Evolutionary conservation across 2,329 filamentous ascomycete species (phyloP).

Genomic region (Monilinia aucupariae): DNA sequence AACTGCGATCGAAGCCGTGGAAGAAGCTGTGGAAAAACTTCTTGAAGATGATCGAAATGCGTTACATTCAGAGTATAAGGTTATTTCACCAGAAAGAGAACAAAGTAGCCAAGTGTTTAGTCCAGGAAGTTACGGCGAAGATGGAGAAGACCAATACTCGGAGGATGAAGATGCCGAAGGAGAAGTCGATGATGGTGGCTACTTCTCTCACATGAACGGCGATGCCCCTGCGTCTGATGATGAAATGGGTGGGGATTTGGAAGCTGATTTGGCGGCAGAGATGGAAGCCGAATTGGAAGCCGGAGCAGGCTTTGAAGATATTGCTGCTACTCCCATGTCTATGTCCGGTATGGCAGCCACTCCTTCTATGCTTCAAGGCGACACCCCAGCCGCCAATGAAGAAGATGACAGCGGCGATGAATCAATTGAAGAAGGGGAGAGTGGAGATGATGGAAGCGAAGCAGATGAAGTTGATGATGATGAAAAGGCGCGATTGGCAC

Average conservation of each 20-base stretch:
- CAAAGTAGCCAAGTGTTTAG: slow-evolving; percentile 28
- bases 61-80: slow-evolving; percentile 39
- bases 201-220: slow-evolving; percentile 30
- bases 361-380: slow-evolving; percentile 28
- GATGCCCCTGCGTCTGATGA: slow-evolving; percentile 30
- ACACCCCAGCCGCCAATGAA: slow-evolving; percentile 23
- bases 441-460: slow-evolving; percentile 41
- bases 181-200: slow-evolving; percentile 38
- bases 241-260: slow-evolving; percentile 37
- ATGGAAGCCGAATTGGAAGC: slow-evolving; percentile 32
- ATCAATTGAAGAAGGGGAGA: slow-evolving; percentile 42
- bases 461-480: slow-evolving; percentile 47
- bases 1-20: slow-evolving; percentile 51
- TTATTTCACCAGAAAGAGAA: slow-evolving; percentile 37
- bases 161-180: slow-evolving; percentile 37
- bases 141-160: slow-evolving; percentile 36
- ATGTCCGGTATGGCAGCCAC: slow-evolving; percentile 26
- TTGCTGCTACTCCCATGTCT: slow-evolving; percentile 36
- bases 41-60: slow-evolving; percentile 43
- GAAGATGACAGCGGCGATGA: slow-evolving; percentile 38
- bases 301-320: slow-evolving; percentile 25
- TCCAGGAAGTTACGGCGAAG: slow-evolving; percentile 24
- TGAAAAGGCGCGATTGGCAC: slow-evolving; percentile 43
- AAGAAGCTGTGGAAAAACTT: slow-evolving; percentile 49
- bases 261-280: slow-evolving; percentile 33